Evolutionary conservation across 345 rosid species (phyloP).

Genomic region (Sonneratia alba): DNA sequence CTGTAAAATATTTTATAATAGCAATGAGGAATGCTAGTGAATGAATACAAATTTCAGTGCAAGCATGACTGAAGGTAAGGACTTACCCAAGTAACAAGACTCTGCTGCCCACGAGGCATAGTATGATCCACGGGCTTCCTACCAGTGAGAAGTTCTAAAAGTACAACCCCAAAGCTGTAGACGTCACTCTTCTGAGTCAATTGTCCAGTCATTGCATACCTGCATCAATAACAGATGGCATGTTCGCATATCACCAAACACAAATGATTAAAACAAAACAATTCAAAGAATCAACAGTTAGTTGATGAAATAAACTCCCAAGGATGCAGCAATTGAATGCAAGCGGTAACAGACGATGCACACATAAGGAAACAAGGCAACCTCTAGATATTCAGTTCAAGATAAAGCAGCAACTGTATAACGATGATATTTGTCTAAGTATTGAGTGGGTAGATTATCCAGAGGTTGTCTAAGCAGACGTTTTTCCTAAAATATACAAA

Average conservation of each 20-base stretch:
- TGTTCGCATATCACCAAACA: background rate
- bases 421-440: no score
- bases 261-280: background rate
- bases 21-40: background rate
- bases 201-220: constrained; percentile 98
- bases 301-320: background rate
- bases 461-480: background rate
- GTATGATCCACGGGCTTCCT: constrained; percentile 99
- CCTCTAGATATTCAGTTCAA: background rate
- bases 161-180: constrained; percentile 95
- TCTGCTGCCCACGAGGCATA: constrained; percentile 98
- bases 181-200: constrained; percentile 98
- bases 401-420: background rate
- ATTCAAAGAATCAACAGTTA: background rate
- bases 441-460: no score
- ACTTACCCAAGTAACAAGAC: constrained; percentile 93
- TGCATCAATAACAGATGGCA: constrained; percentile 17
- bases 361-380: background rate
- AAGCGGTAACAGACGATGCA: background rate
- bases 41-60: background rate
- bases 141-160: constrained; percentile 86
- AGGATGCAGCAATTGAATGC: background rate
- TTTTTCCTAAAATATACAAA: background rate
- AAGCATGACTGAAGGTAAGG: background rate
- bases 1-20: background rate